Conservation (phyloP, 2,329 filamentous ascomycete species). For the Hypocreales sp. region DNA sequence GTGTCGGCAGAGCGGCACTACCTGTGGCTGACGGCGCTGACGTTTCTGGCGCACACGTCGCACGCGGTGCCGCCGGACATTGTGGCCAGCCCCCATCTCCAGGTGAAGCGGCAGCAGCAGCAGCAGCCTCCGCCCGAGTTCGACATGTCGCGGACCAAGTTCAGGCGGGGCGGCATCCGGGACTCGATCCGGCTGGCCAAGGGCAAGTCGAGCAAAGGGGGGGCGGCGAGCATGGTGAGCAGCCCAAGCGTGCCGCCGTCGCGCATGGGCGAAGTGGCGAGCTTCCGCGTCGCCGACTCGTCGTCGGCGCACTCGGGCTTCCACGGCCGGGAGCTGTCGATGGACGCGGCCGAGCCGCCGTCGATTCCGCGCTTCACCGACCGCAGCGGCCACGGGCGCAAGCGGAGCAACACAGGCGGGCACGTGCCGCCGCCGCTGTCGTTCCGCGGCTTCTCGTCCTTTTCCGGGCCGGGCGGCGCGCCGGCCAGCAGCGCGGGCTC, state of each 20-base stretch:
- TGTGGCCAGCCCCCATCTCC: constrained; percentile 34
- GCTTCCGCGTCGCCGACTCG: constrained; percentile 23
- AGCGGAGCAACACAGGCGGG: constrained; percentile 78
- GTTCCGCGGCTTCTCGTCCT: constrained; percentile 72
- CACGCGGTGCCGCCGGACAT: constrained; percentile 69
- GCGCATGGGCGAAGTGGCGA: constrained; percentile 18
- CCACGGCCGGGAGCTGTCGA: constrained; percentile 30
- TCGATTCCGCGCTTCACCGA: constrained; percentile 55
- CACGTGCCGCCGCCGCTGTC: constrained; percentile 53
- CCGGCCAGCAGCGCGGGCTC: constrained; percentile 43
- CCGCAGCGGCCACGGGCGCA: constrained; percentile 54
- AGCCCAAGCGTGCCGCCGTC: constrained; percentile 21
- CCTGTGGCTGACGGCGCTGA: constrained; percentile 85
- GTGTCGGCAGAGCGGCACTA: constrained; percentile 74
- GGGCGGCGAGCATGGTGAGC: constrained; percentile 33
- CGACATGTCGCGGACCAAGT: constrained; percentile 30
- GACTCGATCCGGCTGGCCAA: constrained; percentile 88
- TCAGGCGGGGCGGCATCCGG: constrained; percentile 46
- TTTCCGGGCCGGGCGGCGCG: too few species aligned
- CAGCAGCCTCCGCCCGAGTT: constrained; percentile 31
- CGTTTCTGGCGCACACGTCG: constrained; percentile 83
- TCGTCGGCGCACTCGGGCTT: constrained; percentile 19
- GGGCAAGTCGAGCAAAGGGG: constrained; percentile 38
- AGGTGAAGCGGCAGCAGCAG: constrained; percentile 19
- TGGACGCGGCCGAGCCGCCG: constrained; percentile 55